Conservation (phyloP, 1,139 yeast species). For the Yamadazyma siamensis region DNA sequence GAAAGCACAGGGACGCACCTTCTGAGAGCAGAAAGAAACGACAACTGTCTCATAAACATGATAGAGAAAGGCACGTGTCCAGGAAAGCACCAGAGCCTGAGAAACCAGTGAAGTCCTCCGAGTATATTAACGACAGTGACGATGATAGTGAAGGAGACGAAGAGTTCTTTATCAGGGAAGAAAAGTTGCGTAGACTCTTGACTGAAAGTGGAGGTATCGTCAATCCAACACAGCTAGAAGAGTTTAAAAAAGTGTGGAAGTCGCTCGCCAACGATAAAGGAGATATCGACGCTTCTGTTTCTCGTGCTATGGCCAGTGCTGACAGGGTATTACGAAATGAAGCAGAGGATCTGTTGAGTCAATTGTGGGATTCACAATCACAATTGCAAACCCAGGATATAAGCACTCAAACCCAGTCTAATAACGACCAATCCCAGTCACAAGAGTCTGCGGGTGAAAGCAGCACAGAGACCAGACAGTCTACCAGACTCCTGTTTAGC, state of each 20-base stretch:
- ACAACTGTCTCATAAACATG: background rate
- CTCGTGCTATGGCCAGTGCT: slow-evolving; percentile 23
- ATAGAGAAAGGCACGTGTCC: slow-evolving; percentile 11
- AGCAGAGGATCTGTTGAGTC: slow-evolving; percentile 4
- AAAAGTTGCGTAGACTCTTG: slow-evolving; percentile 43
- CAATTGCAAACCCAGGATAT: no score
- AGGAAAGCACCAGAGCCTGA: slow-evolving; percentile 18
- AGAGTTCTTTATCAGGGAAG: slow-evolving; percentile 59
- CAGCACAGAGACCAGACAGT: slow-evolving; percentile 10
- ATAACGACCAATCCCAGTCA: slow-evolving; percentile 4
- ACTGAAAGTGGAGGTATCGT: slow-evolving; percentile 40
- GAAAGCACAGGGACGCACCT: slow-evolving; percentile 5
- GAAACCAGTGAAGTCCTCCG: slow-evolving; percentile 39
- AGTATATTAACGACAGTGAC: slow-evolving; percentile 60
- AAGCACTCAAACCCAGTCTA: no score
- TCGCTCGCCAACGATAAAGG: slow-evolving; percentile 20
- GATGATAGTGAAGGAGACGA: slow-evolving; percentile 59
- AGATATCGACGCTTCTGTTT: slow-evolving; percentile 10
- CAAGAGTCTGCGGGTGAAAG: slow-evolving; percentile 9
- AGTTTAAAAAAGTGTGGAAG: slow-evolving; percentile 39
- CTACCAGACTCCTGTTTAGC: slow-evolving; percentile 10
- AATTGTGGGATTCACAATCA: no score
- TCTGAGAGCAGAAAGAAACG: slow-evolving; percentile 6
- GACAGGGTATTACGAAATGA: slow-evolving; percentile 15
- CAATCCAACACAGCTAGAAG: slow-evolving; percentile 32